Base-by-base conservation (phyloP, 2,329 filamentous ascomycete genomes). In the Curvularia verruculosa region DNA sequence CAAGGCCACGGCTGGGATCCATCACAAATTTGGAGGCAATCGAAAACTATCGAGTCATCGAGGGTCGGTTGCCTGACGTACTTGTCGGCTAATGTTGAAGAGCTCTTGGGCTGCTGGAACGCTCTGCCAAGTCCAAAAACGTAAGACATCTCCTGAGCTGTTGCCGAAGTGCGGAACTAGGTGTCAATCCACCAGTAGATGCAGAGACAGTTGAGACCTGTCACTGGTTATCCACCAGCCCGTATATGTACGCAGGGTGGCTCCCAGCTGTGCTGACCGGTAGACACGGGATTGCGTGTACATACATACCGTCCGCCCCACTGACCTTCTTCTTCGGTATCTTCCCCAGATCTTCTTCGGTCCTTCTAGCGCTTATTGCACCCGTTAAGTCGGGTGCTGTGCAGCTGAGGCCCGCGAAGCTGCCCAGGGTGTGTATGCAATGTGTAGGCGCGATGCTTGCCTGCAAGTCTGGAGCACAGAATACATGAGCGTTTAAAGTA, bases 281-380 rank as follows among this genome's bases (percentile, higher is more conserved):
- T 41, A 48, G 47, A 52, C 56, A 56, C 49, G 41, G 59, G 45
- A 52, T 45, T 49, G 46, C 28, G 23, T 49, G 54, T 57, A 37
- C 31, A 21, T 48, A n/a, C n/a, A n/a, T n/a, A n/a, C n/a, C n/a
- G n/a, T 58, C 28, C 53, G 36, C 56, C 56, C 60, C 53, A 50
- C 60, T 26, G 47, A 46, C 53, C 23, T 46, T 47, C 55, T 39
- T 26, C 9, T 28, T 47, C 45, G 44, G 21, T 48, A 34, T 50
- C 52, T 64, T 65, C 60, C 56, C 60, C 40, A 58, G 54, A 62
- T 57, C 54, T 65, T 65, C 62, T 56, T 54, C 55, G 51, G 36
- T n/a, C 43, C 55, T 65, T 65, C 63, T 65, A 65, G 61, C 46
- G 60, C 61, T 64, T 56, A 62, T 52, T 36, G 47, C 59, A 44